Base-by-base conservation (phyloP, 148 eudicot species). In the Camellia lanceoleosa region DNA sequence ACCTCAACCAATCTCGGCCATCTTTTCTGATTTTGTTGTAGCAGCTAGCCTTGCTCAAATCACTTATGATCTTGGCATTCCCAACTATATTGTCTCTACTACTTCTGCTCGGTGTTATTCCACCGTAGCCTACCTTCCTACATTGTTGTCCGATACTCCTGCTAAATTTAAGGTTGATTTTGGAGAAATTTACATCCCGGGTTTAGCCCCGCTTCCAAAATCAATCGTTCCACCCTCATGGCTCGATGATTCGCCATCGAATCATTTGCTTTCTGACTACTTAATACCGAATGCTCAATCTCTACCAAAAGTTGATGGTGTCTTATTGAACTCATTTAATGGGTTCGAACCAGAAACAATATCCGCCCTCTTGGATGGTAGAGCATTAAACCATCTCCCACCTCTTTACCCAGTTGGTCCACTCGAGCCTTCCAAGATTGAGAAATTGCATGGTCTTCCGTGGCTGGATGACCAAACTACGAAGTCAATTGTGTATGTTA, bases 391-490 rank as follows among this genome's bases (percentile, higher is more conserved):
- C 44, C 15, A 58, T 65, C 75, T 77, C 10, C 85, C 89, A 23
- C 82, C 85, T 3, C 20, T 84, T 7, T 80, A 68, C 62, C 82
- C 87, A 5, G 56, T 84, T 12, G 87, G 87, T 44, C 85, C 89
- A 0, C 61, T 87, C 19, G 55, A 58, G 11, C 82, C 84, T 46
- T 42, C 63, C 16, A 51, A 80, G 59, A 44, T 23, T n/a, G 71
- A 80, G 54, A 80, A 64, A 72, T 16, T 47, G 4, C 67, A 38
- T 13, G 43, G 54, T 20, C 43, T 63, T 38, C 66, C 73, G 9
- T 88, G 91, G 91, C 83, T 86, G 13, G 80, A 86, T 20, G 55
- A 76, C 1, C 87, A 82, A 51, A 76, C 83, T 16, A 54, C 66
- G 23, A 43, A 59, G 41, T 86, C 89, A 1, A 80, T 86, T 30